Base-by-base conservation (phyloP, 495 filamentous ascomycete species). In the Bryoglossum gracile region DNA sequence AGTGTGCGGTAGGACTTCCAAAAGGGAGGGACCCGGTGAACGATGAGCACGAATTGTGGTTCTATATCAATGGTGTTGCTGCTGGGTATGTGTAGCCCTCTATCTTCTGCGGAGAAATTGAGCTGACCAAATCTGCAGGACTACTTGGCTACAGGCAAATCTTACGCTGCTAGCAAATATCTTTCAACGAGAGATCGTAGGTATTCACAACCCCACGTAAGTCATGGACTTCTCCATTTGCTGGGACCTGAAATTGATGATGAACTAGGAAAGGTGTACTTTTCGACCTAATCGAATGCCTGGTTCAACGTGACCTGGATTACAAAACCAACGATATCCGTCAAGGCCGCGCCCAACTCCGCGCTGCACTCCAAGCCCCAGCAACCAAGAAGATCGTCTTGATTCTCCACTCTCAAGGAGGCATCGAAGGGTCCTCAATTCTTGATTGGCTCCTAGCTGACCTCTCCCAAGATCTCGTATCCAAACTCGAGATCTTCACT, bases 401-500 rank as follows among this genome's bases (percentile, higher is more conserved):
- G 10, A 76, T 92, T 35, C 70, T 85, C 22, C 88, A 94, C 61
- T 85, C 80, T 16, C 87, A 94, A 62, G 88, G 88, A 1, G 87
- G 78, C 16, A 86, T 94, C 48, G 80, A 89, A 61, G 77, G 81
- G 4, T 73, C 80, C 1, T 62, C 87, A 32, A 78, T 87, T 8
- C 59, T 91, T 0, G 88, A 94, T 69, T 85, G 82, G 76, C 74
- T 94, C 8, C 70, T 89, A 11, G 76, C 81, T 50, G 86, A 91
- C 51, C 60, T 91, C 0, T 80, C 84, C 0, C 75, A 78, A 13
- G 72, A 81, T 28, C 59, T 81, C 2, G 67, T 89, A 13, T 62
- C 68, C 3, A 81, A 84, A 45, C 71, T 92, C 16, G 88, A 92
- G 57, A 78, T 91, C 10, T 92, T 89, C 62, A 91, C 87, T 0